Conservation (phyloP, 192 early-diverging fungal species). For the Linnemannia zychae region DNA sequence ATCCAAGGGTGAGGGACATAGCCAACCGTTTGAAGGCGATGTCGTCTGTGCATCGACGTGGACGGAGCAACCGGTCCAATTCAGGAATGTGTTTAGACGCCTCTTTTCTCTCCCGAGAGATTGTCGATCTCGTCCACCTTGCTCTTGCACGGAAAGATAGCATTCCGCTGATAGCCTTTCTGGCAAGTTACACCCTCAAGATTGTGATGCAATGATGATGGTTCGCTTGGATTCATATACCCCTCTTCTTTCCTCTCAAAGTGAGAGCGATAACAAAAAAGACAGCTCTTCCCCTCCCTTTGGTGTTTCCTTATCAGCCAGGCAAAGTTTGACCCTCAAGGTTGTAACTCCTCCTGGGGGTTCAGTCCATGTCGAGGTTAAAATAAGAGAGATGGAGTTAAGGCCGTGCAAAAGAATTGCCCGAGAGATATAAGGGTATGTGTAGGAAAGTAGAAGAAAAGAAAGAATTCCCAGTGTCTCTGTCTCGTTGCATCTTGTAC, state of each 20-base stretch:
- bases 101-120: not conserved
- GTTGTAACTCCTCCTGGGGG: slow-evolving; percentile 2
- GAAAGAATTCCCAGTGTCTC: not conserved
- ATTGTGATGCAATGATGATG: not conserved
- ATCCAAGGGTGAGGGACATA: not conserved
- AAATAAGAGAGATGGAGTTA: not conserved
- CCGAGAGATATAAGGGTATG: not conserved
- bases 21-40: not conserved
- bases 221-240: not conserved
- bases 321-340: not conserved
- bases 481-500: not conserved
- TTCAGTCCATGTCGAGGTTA: not conserved
- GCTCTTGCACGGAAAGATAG: not conserved
- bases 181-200: not conserved
- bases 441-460: not conserved
- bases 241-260: not conserved
- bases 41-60: not conserved
- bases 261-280: not conserved
- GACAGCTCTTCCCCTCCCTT: too few species aligned
- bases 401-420: not conserved
- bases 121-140: not conserved
- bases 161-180: not conserved
- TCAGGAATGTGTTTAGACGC: not conserved
- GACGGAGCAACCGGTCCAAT: not conserved
- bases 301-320: not conserved